Evolutionary conservation across 768 basidiomycete species (phyloP).

Genomic region (Kwoniella dendrophila): DNA sequence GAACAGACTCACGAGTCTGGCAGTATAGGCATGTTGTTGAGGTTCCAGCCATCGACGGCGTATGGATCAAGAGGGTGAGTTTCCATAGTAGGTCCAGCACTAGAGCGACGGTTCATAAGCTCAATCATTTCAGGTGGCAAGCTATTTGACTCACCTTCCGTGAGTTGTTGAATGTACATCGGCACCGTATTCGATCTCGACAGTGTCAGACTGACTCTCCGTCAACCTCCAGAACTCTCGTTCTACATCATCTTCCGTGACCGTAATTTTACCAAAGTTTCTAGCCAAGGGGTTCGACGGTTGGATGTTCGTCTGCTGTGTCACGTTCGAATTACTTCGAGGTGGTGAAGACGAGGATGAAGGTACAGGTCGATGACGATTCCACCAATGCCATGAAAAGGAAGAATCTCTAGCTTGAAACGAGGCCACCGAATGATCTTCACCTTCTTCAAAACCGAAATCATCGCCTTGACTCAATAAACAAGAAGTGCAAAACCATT

Average conservation of each 20-base stretch:
- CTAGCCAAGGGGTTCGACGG: conserved; percentile 30
- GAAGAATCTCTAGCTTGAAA: conserved; percentile 89
- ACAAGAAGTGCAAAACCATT: conserved; percentile 95
- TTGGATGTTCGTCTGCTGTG: conserved; percentile 56
- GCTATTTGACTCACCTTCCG: conserved; percentile 70
- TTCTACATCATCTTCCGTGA: conserved; percentile 92
- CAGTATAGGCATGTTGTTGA: conserved; percentile 95
- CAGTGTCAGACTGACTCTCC: conserved; percentile 82
- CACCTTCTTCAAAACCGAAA: conserved; percentile 97
- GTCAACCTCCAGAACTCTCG: conserved; percentile 96
- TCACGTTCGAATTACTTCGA: conserved; percentile 38
- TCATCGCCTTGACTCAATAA: conserved; percentile 88
- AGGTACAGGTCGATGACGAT: conserved; percentile 66
- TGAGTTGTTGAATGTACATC: conserved; percentile 97
- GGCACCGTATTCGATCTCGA: conserved; percentile 99
- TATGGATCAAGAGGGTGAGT: conserved; percentile 85
- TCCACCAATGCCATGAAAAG: conserved; percentile 88
- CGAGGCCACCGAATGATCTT: conserved; percentile 87
- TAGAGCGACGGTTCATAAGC: conserved; percentile 51
- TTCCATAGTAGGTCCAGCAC: conserved; percentile 94
- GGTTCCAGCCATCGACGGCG: conserved; percentile 91
- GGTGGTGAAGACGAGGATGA: conserved; percentile 37
- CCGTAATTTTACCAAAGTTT: conserved; percentile 54
- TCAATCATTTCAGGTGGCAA: not conserved
- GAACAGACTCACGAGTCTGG: conserved; percentile 65